Conservation (phyloP, 1,284 basidiomycete genomes). For the Cryptococcus sp. region DNA sequence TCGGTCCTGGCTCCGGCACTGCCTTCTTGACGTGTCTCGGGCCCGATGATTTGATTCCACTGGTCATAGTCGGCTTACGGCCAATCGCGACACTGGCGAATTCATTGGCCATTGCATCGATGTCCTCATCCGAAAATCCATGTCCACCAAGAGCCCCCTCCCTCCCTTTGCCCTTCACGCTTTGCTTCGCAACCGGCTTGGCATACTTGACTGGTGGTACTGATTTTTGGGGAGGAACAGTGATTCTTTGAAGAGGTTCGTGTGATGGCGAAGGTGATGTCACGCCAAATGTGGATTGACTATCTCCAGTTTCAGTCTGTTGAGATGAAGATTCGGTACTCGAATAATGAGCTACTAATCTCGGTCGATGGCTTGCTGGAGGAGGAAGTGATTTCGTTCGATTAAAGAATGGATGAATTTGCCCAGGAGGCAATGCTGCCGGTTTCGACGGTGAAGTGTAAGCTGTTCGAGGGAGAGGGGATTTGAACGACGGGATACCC, state of each 20-base stretch:
- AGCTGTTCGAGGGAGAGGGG: constrained; percentile 18
- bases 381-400: constrained; percentile 9
- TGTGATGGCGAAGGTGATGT: constrained; percentile 3
- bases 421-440: constrained; percentile 2
- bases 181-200: background rate
- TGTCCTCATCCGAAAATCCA: background rate
- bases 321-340: constrained; percentile 6
- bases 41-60: background rate
- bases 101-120: background rate
- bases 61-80: no score
- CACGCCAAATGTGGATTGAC: background rate
- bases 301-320: background rate
- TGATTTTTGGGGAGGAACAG: background rate
- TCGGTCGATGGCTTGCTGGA: constrained; percentile 10
- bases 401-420: constrained; percentile 28
- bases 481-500: constrained; percentile 12
- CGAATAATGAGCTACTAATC: constrained; percentile 24
- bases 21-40: background rate
- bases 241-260: background rate
- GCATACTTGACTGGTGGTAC: background rate
- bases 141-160: background rate
- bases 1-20: background rate
- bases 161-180: background rate
- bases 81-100: background rate
- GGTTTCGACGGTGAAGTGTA: constrained; percentile 14